Conservation (phyloP, 495 filamentous ascomycete species). For the Neurospora sp. region DNA sequence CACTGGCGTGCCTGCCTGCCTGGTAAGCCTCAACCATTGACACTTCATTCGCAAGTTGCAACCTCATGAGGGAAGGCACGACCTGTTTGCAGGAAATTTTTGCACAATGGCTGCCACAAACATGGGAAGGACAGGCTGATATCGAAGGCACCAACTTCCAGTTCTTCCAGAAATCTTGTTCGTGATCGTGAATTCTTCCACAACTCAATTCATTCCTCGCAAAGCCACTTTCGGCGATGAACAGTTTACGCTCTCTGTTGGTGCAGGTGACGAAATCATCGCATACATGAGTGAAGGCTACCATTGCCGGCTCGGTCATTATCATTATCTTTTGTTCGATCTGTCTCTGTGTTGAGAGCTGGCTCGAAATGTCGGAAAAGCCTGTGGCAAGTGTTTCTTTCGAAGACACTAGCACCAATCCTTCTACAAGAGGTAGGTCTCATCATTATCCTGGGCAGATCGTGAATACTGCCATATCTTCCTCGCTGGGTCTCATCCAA, state of each 20-base stretch:
- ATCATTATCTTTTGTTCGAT: neutral
- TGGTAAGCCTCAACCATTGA: neutral
- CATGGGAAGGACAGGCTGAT: neutral
- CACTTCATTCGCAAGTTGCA: neutral
- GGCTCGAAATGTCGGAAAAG: neutral
- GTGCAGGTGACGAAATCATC: neutral
- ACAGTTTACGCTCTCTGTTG: neutral
- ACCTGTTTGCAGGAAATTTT: neutral
- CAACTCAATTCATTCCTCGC: neutral
- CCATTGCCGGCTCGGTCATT: neutral
- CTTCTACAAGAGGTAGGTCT: slow-evolving; percentile 4
- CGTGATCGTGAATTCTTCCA: neutral
- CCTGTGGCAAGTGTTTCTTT: slow-evolving; percentile 5
- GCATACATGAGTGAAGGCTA: neutral
- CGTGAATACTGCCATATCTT: neutral
- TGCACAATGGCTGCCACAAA: neutral
- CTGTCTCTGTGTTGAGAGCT: neutral
- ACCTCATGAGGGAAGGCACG: neutral
- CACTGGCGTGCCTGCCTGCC: neutral
- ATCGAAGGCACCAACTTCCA: neutral
- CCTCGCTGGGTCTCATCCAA: neutral
- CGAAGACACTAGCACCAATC: slow-evolving; percentile 7
- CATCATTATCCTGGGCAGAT: neutral
- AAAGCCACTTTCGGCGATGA: neutral
- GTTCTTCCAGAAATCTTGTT: neutral